These are phyloP conservation scores for Arabidopsis hybrid DNA, from an alignment of 441 rosid species.

Conservation along the genomic window DNA sequence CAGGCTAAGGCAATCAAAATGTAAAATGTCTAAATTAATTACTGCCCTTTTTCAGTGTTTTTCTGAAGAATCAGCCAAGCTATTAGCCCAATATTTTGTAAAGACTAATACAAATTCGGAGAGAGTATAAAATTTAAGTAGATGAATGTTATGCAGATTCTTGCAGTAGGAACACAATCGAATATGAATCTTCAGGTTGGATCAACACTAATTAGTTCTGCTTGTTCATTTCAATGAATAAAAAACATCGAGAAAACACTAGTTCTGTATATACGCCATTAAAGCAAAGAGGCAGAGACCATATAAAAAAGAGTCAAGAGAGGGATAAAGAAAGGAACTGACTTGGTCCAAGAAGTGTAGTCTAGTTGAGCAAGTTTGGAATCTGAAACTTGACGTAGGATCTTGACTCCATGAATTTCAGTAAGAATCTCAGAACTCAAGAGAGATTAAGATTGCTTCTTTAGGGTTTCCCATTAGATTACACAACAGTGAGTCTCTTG, in stretches of 20 bases:
- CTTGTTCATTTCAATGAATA: neutral
- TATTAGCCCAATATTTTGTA: too few relatives aligned
- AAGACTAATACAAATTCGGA: too few relatives aligned
- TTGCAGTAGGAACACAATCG: neutral
- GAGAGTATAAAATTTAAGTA: too few relatives aligned
- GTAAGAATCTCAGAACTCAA: constrained; percentile 1
- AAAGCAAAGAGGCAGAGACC: neutral
- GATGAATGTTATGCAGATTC: neutral
- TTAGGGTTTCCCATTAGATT: constrained; percentile 32
- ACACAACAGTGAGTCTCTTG: neutral
- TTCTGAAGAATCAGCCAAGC: too few relatives aligned
- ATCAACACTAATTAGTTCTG: too few relatives aligned
- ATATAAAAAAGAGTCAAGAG: neutral
- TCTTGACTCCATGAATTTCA: constrained; percentile 57
- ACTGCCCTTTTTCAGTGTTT: too few relatives aligned
- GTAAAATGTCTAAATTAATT: too few relatives aligned
- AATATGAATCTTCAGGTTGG: neutral
- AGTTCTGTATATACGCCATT: neutral
- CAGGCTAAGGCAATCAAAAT: too few relatives aligned
- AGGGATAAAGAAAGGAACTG: constrained; percentile 32
- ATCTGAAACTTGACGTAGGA: constrained; percentile 53
- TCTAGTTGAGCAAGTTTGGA: constrained; percentile 57
- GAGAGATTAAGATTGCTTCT: constrained; percentile 26
- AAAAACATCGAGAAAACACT: neutral
- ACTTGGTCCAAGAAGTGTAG: constrained; percentile 63